phyloP scores from a whole-genome alignment of 2,329 filamentous ascomycete species.

The Aspergillus latus region DNA sequence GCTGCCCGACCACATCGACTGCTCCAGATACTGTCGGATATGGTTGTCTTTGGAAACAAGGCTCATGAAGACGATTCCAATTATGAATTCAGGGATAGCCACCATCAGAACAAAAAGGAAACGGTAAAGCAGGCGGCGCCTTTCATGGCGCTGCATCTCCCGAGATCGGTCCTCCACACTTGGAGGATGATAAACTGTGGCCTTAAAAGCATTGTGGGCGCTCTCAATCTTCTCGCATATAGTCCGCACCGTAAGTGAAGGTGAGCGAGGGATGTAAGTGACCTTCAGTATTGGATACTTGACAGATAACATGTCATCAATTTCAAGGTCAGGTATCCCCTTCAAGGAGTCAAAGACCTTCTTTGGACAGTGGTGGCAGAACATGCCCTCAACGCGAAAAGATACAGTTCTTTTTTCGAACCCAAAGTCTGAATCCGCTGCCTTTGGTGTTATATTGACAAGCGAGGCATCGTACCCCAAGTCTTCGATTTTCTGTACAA shows the following conservation, averaged over 20 bases:
- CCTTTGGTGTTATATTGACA: conserved; percentile 43
- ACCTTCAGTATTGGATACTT: conserved; percentile 68
- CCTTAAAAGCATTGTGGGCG: conserved; percentile 64
- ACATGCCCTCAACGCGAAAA: conserved; percentile 69
- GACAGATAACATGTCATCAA: conserved; percentile 52
- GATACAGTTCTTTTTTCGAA: conserved; percentile 57
- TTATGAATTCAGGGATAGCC: conserved; percentile 78
- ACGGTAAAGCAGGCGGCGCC: conserved; percentile 67
- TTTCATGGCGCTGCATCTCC: conserved; percentile 69
- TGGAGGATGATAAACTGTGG: conserved; percentile 74
- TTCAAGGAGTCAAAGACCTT: conserved; percentile 40
- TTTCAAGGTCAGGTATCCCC: conserved; percentile 49
- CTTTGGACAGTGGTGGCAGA: conserved; percentile 69
- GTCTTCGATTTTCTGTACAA: conserved; percentile 54
- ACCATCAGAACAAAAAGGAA: conserved; percentile 66
- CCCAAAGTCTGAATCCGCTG: conserved; percentile 32
- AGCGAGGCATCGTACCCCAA: conserved; percentile 67
- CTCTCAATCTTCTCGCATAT: conserved; percentile 68
- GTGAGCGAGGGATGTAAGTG: conserved; percentile 67
- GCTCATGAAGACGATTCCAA: conserved; percentile 90
- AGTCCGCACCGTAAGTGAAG: conserved; percentile 70
- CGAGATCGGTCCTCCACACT: conserved; percentile 80
- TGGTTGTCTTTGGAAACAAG: conserved; percentile 63
- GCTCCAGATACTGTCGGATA: conserved; percentile 66
- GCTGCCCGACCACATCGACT: conserved; percentile 65